Percentiles rank a stretch among this genome's conserved stretches.
Evolutionary conservation across 2,329 filamentous ascomycete species (phyloP).

Genomic region (Scytalidium sp.): DNA sequence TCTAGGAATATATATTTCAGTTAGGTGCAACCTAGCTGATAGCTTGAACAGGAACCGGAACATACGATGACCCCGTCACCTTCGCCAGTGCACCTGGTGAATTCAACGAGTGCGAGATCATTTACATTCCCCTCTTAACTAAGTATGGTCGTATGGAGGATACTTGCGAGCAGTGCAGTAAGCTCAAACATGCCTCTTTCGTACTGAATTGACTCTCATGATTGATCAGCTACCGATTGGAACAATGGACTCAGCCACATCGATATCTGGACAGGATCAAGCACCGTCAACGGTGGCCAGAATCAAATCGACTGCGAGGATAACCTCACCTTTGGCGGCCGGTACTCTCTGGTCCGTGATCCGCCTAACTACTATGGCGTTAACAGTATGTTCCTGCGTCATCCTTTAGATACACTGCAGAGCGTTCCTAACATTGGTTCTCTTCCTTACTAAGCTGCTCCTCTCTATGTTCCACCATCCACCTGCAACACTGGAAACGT

Average conservation of each 20-base stretch:
- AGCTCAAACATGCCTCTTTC: not conserved
- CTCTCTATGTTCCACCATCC: slow-evolving; percentile 18
- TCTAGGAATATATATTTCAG: too few relatives aligned
- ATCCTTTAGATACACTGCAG: slow-evolving; percentile 2
- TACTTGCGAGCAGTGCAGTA: slow-evolving; percentile 7
- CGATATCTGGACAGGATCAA: slow-evolving; percentile 37
- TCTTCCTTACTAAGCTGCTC: slow-evolving; percentile 10
- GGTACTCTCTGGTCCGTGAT: slow-evolving; percentile 27
- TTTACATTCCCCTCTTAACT: slow-evolving; percentile 40
- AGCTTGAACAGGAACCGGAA: slow-evolving; percentile 27
- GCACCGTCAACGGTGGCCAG: slow-evolving; percentile 25
- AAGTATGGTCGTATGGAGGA: slow-evolving; percentile 34
- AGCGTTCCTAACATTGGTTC: too few relatives aligned
- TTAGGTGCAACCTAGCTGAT: too few relatives aligned
- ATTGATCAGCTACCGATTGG: slow-evolving; percentile 17
- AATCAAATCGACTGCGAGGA: slow-evolving; percentile 34
- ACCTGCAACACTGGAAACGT: slow-evolving; percentile 21
- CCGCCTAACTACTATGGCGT: slow-evolving; percentile 28
- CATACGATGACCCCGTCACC: slow-evolving; percentile 39
- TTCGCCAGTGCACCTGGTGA: slow-evolving; percentile 39
- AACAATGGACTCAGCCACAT: slow-evolving; percentile 24
- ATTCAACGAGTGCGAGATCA: slow-evolving; percentile 39
- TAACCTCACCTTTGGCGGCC: slow-evolving; percentile 26
- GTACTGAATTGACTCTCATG: not conserved
- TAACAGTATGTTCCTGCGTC: slow-evolving; percentile 30